Base-by-base conservation (phyloP, 768 basidiomycete species). In the Leccinum rimulosum region DNA sequence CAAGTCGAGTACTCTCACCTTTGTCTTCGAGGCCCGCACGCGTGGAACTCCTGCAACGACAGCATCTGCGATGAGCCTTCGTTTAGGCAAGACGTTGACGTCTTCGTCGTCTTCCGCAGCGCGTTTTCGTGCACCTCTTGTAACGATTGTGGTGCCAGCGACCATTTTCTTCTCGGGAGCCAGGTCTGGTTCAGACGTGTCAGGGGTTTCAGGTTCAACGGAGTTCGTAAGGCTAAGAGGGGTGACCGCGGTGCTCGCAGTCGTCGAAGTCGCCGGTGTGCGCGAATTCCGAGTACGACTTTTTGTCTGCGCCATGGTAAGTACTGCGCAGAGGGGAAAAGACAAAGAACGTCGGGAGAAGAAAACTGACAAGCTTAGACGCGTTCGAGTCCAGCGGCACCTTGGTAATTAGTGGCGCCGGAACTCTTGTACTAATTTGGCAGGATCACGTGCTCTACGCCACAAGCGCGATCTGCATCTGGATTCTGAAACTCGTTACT, bases 221-320 rank as follows among this genome's bases (percentile, higher is more conserved):
- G 84, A 83, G 25, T 73, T 72, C 54, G 72, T 70, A 33, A 76
- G 73, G 63, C 82, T 85, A 63, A 80, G 62, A 40, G 85, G 83
- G 12, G 86, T 83, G 31, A 73, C 75, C 43, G 76, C 74, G 12
- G 79, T 75, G 14, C 79, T 75, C 8, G 79, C 72, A 4, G 73
- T 60, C 10, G 73, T 58, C 28, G 72, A 60, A 5, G 70, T 70
- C 50, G 67, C 60, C 8, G 73, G 62, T 10, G 72, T 68, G 30
- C 49, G 59, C 4, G 52, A 38, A 17, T 30, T 60, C 14, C 66
- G 62, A 28, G 58, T 38, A 49, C 64, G 43, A 10, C 52, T 69
- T 56, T 68, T 66, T 17, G 67, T 64, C 51, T 52, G 55, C n/a
- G 43, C 64, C 73, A 73, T 73, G 38, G 38, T n/a, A 50, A 50